Conservation (phyloP, 495 filamentous ascomycete species). For the Articulospora tetracladia region DNA sequence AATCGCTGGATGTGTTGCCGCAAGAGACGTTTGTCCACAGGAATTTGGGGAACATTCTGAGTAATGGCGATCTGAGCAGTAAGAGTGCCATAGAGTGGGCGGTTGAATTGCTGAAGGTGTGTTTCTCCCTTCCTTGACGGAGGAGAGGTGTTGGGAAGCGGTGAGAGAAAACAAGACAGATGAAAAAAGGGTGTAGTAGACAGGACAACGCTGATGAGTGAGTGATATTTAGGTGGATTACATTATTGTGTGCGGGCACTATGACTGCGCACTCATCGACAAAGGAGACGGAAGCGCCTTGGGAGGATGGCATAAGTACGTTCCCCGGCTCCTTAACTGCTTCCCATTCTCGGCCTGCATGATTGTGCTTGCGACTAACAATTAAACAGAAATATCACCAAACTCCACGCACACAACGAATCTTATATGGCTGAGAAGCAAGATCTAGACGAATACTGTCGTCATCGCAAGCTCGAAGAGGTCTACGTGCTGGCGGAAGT, state of each 20-base stretch:
- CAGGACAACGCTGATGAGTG: slow-evolving; percentile 1
- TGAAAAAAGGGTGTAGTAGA: too few species aligned
- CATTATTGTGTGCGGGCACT: slow-evolving; percentile 42
- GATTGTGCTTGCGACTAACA: background rate
- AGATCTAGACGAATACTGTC: slow-evolving; percentile 3
- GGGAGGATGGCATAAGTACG: slow-evolving; percentile 12
- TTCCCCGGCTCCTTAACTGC: background rate
- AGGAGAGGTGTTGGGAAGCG: background rate
- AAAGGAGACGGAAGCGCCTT: slow-evolving; percentile 1
- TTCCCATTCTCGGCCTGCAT: background rate
- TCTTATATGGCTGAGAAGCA: background rate
- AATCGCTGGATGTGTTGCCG: slow-evolving; percentile 28
- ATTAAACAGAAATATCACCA: slow-evolving; percentile 5
- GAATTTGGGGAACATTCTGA: slow-evolving; percentile 37
- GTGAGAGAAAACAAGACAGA: background rate
- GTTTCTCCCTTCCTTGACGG: background rate
- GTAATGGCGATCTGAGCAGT: slow-evolving; percentile 33
- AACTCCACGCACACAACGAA: slow-evolving; percentile 5
- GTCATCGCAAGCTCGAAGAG: slow-evolving; percentile 37
- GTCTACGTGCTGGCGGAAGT: slow-evolving; percentile 50
- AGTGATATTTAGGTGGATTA: slow-evolving; percentile 32
- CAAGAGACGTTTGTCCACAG: slow-evolving; percentile 39
- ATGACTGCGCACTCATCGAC: slow-evolving; percentile 37
- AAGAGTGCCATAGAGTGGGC: slow-evolving; percentile 34
- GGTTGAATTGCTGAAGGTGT: slow-evolving; percentile 31